Evolutionary conservation across 495 filamentous ascomycete species (phyloP).

Genomic region (Xylaria cubensis): DNA sequence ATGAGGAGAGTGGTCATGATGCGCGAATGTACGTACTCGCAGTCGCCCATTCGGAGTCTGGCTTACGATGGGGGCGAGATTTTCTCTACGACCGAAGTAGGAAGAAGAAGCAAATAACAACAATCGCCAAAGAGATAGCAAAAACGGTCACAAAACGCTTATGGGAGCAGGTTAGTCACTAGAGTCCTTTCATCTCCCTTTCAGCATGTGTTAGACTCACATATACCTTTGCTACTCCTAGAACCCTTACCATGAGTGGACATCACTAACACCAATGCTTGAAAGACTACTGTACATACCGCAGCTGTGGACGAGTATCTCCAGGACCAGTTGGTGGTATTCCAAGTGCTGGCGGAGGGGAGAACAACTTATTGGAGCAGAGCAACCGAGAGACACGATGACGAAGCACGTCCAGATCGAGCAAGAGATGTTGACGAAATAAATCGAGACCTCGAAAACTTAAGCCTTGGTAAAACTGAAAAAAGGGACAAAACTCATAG

Average conservation of each 20-base stretch:
- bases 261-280: neutral
- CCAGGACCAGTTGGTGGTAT: constrained; percentile 82
- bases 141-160: constrained; percentile 63
- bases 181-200: neutral
- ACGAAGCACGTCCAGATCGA: constrained; percentile 29
- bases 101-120: constrained; percentile 51
- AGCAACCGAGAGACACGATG: constrained; percentile 20
- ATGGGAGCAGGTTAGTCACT: constrained; percentile 50
- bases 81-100: constrained; percentile 57
- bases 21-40: constrained; percentile 74
- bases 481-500: constrained; percentile 44
- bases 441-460: constrained; percentile 30
- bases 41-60: constrained; percentile 69
- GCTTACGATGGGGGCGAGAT: constrained; percentile 71
- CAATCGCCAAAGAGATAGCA: constrained; percentile 48
- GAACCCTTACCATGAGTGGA: neutral
- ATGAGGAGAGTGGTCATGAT: constrained; percentile 65
- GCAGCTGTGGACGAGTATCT: constrained; percentile 72
- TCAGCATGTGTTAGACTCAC: neutral
- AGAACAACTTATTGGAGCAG: constrained; percentile 45
- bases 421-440: constrained; percentile 3
- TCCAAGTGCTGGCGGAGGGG: constrained; percentile 74
- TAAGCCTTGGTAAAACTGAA: constrained; percentile 35
- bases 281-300: constrained; percentile 52
- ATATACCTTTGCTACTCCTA: neutral